A percentile compares a stretch with the other conserved stretches of the same genome.
phyloP scores from a whole-genome alignment of 2,329 filamentous ascomycete genomes.

The Colletotrichum nymphaeae region DNA sequence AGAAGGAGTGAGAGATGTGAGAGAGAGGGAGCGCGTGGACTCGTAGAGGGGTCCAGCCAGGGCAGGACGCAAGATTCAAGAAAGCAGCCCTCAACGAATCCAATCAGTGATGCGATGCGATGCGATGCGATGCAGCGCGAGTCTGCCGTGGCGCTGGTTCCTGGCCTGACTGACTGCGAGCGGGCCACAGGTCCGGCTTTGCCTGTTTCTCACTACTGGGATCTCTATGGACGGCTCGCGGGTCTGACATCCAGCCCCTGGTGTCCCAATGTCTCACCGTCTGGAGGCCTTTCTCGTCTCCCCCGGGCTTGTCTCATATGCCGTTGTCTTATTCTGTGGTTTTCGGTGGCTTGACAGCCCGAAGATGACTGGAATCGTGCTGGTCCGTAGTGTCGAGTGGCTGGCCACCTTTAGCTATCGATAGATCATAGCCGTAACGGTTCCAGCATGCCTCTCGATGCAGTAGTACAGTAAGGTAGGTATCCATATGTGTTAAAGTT shows the following conservation, averaged over 20 bases:
- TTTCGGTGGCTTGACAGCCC: background rate
- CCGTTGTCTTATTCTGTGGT: background rate
- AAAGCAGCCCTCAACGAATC: background rate
- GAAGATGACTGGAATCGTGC: background rate
- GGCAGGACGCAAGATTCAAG: slow-evolving; percentile 3
- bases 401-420: background rate
- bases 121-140: slow-evolving; percentile 19
- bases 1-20: no score
- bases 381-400: background rate
- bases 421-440: background rate
- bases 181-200: background rate
- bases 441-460: background rate
- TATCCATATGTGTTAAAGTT: background rate
- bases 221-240: background rate
- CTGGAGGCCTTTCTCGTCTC: background rate
- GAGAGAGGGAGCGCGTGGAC: no score
- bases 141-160: slow-evolving; percentile 19
- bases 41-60: background rate
- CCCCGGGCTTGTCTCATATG: background rate
- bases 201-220: background rate
- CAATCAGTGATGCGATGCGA: slow-evolving; percentile 5
- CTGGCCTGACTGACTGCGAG: slow-evolving; percentile 1
- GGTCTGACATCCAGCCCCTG: background rate
- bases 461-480: background rate
- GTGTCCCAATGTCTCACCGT: slow-evolving; percentile 1